Conservation (phyloP, 1,284 basidiomycete genomes). For the Tylopilus orsonianus region DNA sequence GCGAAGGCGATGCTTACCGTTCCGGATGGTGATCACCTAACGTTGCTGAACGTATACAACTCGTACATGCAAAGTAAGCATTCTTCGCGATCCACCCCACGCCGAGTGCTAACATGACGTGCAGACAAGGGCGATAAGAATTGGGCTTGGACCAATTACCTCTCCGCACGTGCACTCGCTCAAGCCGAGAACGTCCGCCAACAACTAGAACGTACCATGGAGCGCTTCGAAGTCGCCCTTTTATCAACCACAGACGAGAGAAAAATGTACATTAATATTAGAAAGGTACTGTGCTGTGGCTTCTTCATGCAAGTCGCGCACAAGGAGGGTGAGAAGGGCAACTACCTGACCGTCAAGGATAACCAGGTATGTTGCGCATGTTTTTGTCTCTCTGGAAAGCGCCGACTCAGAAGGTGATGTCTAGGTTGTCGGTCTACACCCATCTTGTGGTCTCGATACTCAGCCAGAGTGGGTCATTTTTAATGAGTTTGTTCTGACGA, state of each 20-base stretch:
- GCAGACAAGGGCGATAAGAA: conserved; percentile 74
- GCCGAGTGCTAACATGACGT: conserved; percentile 2
- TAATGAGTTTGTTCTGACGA: conserved; percentile 97
- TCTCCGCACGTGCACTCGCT: conserved; percentile 80
- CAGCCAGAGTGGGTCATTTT: conserved; percentile 97
- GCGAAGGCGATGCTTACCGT: conserved; percentile 89
- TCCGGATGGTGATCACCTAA: conserved; percentile 95
- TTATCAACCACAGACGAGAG: conserved; percentile 79
- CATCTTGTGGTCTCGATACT: conserved; percentile 90
- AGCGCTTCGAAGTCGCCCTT: conserved; percentile 84
- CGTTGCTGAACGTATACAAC: conserved; percentile 95
- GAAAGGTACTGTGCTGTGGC: conserved; percentile 85
- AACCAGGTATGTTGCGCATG: conserved; percentile 59
- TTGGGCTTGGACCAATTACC: conserved; percentile 94
- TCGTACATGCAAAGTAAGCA: conserved; percentile 80
- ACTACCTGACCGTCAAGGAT: conserved; percentile 90
- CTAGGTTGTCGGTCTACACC: conserved; percentile 91
- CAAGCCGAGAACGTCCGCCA: conserved; percentile 96
- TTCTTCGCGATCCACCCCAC: not conserved
- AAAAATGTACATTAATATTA: conserved; percentile 79
- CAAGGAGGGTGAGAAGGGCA: conserved; percentile 89
- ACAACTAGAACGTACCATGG: conserved; percentile 92
- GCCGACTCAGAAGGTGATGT: not conserved
- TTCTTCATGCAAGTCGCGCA: conserved; percentile 99
- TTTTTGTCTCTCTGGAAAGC: not conserved